Base-by-base conservation (phyloP, 2,329 filamentous ascomycete species). In the Ophiostoma ips region DNA sequence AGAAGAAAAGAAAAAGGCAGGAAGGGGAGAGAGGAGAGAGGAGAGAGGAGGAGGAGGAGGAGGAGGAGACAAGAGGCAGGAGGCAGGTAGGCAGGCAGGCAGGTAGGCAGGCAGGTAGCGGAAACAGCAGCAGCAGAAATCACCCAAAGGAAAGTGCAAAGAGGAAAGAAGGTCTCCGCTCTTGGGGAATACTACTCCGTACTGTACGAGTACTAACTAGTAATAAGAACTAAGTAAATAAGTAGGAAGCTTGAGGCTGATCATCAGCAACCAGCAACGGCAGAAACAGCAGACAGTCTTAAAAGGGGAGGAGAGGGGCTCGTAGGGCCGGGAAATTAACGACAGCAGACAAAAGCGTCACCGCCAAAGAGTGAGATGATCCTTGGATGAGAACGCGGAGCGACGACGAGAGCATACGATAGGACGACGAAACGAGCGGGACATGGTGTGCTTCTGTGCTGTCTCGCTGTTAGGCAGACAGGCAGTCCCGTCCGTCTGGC, bases 161-260 rank as follows among this genome's bases (percentile, higher is more conserved):
- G 43, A 45, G 43, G 30, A 34, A 45, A 34, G 43, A 45, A 45
- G 30, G 43, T 45, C 43, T 34, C 43, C 43, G 43, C 43, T 18
- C 43, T 45, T 24, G 43, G 15, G 4, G 24, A 28, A 28, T 9
- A 30, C 15, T 43, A 30, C 21, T 43, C 5, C 30, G 6, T 31
- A 31, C 6, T 31, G 30, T 6, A 11, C 30, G 11, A 31, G 6
- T 31, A 11, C 30, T 34, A 34, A 11, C 10, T 11, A 34, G 5
- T 34, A n/a, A n/a, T n/a, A n/a, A n/a, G 13, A 6, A 34, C 31
- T 15, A 34, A 6, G 11, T 21, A 28, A 28, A 28, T 28, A 28
- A 28, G 24, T 28, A 28, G 24, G 38, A 15, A 19, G 16, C 24
- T 45, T 45, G 43, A 45, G 43, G 43, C 43, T 45, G 43, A 45